Base-by-base conservation (phyloP, 257 asterid genomes). In the Nicotiana benthamiana region DNA sequence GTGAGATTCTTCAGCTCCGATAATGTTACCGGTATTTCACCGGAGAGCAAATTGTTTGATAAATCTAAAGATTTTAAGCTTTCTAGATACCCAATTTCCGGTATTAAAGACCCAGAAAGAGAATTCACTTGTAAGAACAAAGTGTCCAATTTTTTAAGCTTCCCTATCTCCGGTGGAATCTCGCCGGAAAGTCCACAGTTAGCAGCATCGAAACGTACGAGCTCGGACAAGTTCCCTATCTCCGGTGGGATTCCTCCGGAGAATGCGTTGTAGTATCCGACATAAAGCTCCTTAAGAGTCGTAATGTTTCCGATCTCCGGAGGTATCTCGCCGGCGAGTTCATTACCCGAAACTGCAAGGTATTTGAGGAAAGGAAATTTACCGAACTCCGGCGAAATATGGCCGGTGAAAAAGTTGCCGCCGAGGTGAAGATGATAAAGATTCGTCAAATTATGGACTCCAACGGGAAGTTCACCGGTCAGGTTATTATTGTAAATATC, bases 21-120 rank as follows among this genome's bases (percentile, higher is more conserved):
- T 75, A 95, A 95, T 17, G 92, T 68, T 0, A 82, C 32, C 6
- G 99, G 97, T 30, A 95, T 89, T 81, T 91, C 98, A 9, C 98
- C 97, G 57, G 93, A 80, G 43, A 95, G 84, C 86, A 80, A 62
- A 51, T 95, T 95, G 86, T 95, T 95, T 0, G 99, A 95, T 78
- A 95, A 92, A 89, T 95, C 99, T 91, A 95, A 79, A 15, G 99
- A 95, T 85, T 91, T 93, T 82, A 95, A 82, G 89, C 87, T 91
- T 53, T 86, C 92, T 59, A 95, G 67, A 74, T 83, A 60, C 36
- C 99, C 99, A 9, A 95, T 84, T 88, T 92, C 97, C 27, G 94
- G 86, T 6, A 89, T 92, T 67, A 95, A 32, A 40, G 87, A 79
- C 17, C 97, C 97, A 34, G 92, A 86, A 9, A 95, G 91, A 1